phyloP scores from a whole-genome alignment of 257 asterid species.

The Lycium barbarum region DNA sequence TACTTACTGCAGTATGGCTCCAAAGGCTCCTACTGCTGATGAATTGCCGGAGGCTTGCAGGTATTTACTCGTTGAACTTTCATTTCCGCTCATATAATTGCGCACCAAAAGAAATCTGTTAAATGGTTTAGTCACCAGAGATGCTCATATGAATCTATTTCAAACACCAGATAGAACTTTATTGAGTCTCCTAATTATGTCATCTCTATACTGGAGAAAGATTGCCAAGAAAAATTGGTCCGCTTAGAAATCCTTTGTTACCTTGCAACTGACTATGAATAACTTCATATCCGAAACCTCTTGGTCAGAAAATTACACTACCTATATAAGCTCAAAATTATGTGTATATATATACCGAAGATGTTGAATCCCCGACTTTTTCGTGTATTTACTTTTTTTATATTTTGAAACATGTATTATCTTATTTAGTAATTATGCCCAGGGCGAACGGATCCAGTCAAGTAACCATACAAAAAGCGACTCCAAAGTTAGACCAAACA shows the following conservation, averaged over 20 bases:
- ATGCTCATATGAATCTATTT: too few relatives aligned
- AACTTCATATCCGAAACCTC: too few relatives aligned
- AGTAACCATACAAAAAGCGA: slow-evolving; percentile 34
- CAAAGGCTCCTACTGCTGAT: neutral
- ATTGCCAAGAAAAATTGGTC: too few relatives aligned
- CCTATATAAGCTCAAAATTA: neutral
- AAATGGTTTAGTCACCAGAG: too few relatives aligned
- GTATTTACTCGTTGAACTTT: neutral
- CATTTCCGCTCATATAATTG: too few relatives aligned
- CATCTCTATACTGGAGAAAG: too few relatives aligned
- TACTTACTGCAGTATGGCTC: slow-evolving; percentile 27
- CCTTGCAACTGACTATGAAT: too few relatives aligned
- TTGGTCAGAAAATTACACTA: neutral
- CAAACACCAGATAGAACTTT: too few relatives aligned
- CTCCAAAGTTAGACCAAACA: slow-evolving; percentile 35
- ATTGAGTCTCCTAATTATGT: too few relatives aligned
- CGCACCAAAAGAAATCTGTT: too few relatives aligned
- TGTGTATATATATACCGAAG: too few relatives aligned
- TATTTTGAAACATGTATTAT: neutral
- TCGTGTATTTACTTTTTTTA: neutral
- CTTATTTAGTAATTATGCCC: neutral
- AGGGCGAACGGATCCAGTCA: slow-evolving; percentile 64
- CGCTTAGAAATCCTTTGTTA: too few relatives aligned
- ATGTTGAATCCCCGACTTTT: neutral
- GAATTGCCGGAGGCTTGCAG: slow-evolving; percentile 32